Conservation (phyloP, 1,284 basidiomycete genomes). For the Sporisorium graminicola region DNA sequence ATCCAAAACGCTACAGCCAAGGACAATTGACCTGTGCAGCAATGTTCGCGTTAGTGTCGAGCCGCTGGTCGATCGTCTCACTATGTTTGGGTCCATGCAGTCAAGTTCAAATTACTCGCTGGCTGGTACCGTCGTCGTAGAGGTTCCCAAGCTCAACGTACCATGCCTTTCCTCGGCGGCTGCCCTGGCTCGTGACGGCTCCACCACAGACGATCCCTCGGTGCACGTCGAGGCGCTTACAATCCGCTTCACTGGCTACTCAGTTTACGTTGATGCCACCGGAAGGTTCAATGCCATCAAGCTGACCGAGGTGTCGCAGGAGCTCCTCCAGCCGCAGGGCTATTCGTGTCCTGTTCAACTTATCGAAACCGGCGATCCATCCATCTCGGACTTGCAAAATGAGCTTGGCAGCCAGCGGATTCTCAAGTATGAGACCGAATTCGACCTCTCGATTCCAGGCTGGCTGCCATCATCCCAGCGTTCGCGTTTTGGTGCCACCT, state of each 20-base stretch:
- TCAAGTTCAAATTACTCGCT: conserved; percentile 68
- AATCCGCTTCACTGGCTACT: conserved; percentile 61
- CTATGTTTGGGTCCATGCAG: conserved; percentile 69
- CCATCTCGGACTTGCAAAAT: neutral
- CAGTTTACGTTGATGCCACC: conserved; percentile 64
- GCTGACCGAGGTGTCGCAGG: conserved; percentile 54
- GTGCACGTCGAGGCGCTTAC: conserved; percentile 52
- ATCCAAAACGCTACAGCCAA: conserved; percentile 11
- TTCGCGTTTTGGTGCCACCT: conserved; percentile 65
- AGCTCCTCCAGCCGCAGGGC: conserved; percentile 54
- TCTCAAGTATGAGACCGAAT: conserved; percentile 62
- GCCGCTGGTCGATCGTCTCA: conserved; percentile 56
- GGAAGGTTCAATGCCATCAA: conserved; percentile 63
- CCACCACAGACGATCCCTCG: conserved; percentile 18
- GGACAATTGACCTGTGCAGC: conserved; percentile 26
- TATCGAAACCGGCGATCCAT: conserved; percentile 15
- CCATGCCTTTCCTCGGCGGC: conserved; percentile 34
- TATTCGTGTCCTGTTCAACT: conserved; percentile 27
- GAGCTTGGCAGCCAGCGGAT: conserved; percentile 1
- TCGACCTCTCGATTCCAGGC: conserved; percentile 65
- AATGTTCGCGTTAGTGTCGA: conserved; percentile 39
- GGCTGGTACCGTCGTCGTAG: conserved; percentile 56
- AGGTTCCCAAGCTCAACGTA: conserved; percentile 37
- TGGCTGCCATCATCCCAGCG: conserved; percentile 66
- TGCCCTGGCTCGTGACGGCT: conserved; percentile 20